Conservation (phyloP, 106 monocot genomes). For the Hemerocallis citrina region DNA sequence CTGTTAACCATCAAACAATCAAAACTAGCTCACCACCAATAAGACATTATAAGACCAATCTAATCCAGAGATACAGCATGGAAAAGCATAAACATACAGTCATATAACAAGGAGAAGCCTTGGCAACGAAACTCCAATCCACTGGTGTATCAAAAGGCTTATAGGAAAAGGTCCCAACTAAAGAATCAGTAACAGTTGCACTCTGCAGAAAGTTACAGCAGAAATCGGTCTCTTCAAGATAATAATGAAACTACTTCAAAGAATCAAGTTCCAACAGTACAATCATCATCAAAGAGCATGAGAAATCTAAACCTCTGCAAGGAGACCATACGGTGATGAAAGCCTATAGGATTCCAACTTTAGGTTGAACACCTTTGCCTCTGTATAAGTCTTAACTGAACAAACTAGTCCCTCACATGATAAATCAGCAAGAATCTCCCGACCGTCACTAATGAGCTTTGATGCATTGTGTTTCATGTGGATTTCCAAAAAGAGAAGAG, state of each 20-base stretch:
- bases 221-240: background rate
- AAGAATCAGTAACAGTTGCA: constrained; percentile 70
- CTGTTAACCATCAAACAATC: constrained; percentile 25
- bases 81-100: constrained; percentile 56
- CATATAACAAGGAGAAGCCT: constrained; percentile 96
- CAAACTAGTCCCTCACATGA: constrained; percentile 81
- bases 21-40: background rate
- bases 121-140: constrained; percentile 94
- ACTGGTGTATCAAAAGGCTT: constrained; percentile 79
- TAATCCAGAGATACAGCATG: background rate
- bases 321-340: constrained; percentile 78
- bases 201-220: constrained; percentile 44
- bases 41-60: background rate
- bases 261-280: background rate
- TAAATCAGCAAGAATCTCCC: constrained; percentile 73
- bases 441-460: constrained; percentile 40
- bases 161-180: constrained; percentile 73
- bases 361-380: constrained; percentile 71
- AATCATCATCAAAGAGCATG: no score
- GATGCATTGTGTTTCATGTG: constrained; percentile 97
- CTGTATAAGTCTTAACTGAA: constrained; percentile 68
- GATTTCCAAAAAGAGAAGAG: constrained; percentile 72
- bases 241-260: background rate
- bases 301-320: constrained; percentile 86
- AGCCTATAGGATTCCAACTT: constrained; percentile 87